phyloP scores from a whole-genome alignment of 2,329 filamentous ascomycete species.

The Drechslera avenae region DNA sequence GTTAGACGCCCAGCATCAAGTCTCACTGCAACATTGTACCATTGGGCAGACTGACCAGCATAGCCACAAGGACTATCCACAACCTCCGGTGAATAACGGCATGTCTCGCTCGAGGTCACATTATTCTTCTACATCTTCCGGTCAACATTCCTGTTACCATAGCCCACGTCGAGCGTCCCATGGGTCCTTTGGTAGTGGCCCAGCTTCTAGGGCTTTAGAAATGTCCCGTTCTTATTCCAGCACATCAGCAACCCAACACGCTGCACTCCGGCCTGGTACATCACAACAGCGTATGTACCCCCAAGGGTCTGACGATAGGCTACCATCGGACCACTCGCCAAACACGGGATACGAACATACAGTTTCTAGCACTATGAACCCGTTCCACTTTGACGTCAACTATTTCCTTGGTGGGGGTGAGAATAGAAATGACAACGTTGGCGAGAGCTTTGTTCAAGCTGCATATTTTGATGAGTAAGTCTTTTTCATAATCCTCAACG shows the following conservation, averaged over 20 bases:
- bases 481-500: slow-evolving; percentile 6
- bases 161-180: not conserved
- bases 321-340: not conserved
- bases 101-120: slow-evolving; percentile 22
- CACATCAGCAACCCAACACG: slow-evolving; percentile 1
- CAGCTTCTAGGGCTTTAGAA: not conserved
- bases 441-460: not conserved
- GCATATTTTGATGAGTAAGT: slow-evolving; percentile 13
- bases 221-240: slow-evolving; percentile 18
- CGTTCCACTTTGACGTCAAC: slow-evolving; percentile 1
- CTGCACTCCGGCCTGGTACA: not conserved
- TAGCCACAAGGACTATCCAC: not conserved
- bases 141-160: slow-evolving; percentile 1
- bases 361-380: not conserved
- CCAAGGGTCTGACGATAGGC: not conserved
- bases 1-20: slow-evolving; percentile 14
- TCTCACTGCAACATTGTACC: slow-evolving; percentile 27
- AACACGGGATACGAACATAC: not conserved
- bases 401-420: not conserved
- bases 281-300: not conserved
- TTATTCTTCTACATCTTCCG: slow-evolving; percentile 11
- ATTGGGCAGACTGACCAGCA: slow-evolving; percentile 3
- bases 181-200: slow-evolving; percentile 1
- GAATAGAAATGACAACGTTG: not conserved
- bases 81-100: slow-evolving; percentile 7